Conservation (phyloP, 768 basidiomycete species). For the Neoboletus magnificus region DNA sequence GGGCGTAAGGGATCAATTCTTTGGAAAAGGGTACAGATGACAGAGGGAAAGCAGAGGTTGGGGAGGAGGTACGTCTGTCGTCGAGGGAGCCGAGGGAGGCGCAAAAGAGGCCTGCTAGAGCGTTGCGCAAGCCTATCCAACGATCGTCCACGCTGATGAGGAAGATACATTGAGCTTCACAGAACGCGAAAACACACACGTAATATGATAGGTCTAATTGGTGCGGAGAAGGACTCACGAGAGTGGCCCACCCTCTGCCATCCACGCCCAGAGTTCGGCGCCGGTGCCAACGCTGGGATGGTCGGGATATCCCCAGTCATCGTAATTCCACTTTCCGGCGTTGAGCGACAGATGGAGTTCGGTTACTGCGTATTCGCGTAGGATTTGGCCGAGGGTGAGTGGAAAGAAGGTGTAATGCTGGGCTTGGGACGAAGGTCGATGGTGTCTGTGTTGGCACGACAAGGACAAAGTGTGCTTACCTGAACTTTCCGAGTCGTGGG, state of each 20-base stretch:
- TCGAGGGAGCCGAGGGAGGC: constrained; percentile 82
- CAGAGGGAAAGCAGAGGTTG: constrained; percentile 58
- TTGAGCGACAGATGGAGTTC: constrained; percentile 89
- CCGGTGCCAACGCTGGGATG: constrained; percentile 77
- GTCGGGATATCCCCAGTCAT: constrained; percentile 77
- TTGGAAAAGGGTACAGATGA: constrained; percentile 50
- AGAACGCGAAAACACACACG: no score
- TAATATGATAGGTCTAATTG: neutral
- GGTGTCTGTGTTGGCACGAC: neutral
- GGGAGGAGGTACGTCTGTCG: constrained; percentile 71
- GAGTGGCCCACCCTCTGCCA: constrained; percentile 58
- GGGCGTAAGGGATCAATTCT: constrained; percentile 40
- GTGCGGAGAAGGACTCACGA: constrained; percentile 40
- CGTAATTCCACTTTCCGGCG: constrained; percentile 89
- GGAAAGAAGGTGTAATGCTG: constrained; percentile 90
- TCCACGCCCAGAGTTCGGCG: constrained; percentile 91
- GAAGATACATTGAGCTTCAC: neutral
- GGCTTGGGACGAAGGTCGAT: constrained; percentile 37
- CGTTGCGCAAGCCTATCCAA: constrained; percentile 85
- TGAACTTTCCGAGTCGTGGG: constrained; percentile 41
- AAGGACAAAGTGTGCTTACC: constrained; percentile 48
- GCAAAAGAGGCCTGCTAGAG: constrained; percentile 91
- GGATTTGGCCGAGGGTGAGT: constrained; percentile 79
- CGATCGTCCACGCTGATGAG: constrained; percentile 60
- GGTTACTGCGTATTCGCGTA: constrained; percentile 80